A percentile compares a stretch with the other conserved stretches of the same genome.
Conservation (phyloP, 208 protist genomes). For the Wallacemonas sp. region DNA sequence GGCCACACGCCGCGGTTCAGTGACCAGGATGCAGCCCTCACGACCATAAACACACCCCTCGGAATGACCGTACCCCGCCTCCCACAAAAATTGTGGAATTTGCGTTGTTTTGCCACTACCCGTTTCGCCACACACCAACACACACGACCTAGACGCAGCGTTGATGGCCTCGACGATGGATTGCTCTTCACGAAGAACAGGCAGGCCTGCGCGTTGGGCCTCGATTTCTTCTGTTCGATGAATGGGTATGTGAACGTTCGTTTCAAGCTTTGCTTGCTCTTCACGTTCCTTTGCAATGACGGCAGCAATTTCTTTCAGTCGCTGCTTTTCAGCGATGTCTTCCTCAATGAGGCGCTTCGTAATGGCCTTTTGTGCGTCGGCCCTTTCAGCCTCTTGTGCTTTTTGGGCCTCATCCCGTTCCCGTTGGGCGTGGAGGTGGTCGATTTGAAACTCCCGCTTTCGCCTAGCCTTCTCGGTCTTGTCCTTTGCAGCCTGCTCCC, state of each 20-base stretch:
- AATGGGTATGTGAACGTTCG: slow-evolving; percentile 70
- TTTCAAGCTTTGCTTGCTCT: slow-evolving; percentile 37
- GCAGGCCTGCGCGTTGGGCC: slow-evolving; percentile 63
- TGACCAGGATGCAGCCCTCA: slow-evolving; percentile 93
- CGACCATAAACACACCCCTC: slow-evolving; percentile 69
- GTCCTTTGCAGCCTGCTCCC: slow-evolving; percentile 45
- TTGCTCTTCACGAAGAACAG: slow-evolving; percentile 89
- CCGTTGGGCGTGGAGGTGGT: slow-evolving; percentile 51
- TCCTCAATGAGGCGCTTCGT: slow-evolving; percentile 27
- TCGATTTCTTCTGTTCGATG: slow-evolving; percentile 59
- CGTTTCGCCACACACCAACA: slow-evolving; percentile 97
- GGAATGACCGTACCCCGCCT: slow-evolving; percentile 85
- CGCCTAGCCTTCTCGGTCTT: slow-evolving; percentile 58
- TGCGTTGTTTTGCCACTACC: slow-evolving; percentile 98
- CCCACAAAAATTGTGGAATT: slow-evolving; percentile 93
- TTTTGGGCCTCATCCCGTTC: slow-evolving; percentile 56
- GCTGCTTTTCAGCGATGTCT: slow-evolving; percentile 25
- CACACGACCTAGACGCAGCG: slow-evolving; percentile 61
- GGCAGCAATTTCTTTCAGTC: slow-evolving; percentile 45
- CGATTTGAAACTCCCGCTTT: slow-evolving; percentile 54
- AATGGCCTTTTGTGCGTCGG: slow-evolving; percentile 38
- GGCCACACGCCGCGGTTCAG: slow-evolving; percentile 99
- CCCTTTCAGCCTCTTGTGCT: slow-evolving; percentile 28
- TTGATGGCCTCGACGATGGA: slow-evolving; percentile 91
- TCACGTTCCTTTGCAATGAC: slow-evolving; percentile 30